phyloP scores from a whole-genome alignment of 495 filamentous ascomycete species.

The Penicillium riverlandense region DNA sequence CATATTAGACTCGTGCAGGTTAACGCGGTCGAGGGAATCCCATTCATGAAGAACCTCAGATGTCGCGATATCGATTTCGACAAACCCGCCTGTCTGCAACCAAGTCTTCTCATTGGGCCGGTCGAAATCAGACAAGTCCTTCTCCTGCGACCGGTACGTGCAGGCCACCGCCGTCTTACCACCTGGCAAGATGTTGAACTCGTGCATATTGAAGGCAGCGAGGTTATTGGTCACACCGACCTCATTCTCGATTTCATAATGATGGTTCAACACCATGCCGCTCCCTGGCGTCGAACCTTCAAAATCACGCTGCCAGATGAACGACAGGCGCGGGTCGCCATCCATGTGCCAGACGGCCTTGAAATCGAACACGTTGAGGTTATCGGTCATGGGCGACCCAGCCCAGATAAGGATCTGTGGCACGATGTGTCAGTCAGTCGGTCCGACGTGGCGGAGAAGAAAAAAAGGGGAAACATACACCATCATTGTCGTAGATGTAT shows the following conservation, averaged over 20 bases:
- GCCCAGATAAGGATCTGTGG: conserved; percentile 33
- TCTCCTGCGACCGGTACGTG: conserved; percentile 36
- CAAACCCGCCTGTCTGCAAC: conserved; percentile 32
- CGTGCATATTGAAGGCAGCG: conserved; percentile 41
- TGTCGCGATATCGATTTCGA: conserved; percentile 41
- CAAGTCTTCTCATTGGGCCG: conserved; percentile 30
- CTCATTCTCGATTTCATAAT: conserved; percentile 28
- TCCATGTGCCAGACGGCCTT: conserved; percentile 29
- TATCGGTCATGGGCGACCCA: conserved; percentile 28
- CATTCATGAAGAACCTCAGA: conserved; percentile 41
- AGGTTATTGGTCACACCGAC: conserved; percentile 33
- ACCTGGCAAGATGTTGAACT: conserved; percentile 38
- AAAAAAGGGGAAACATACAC: conserved; percentile 11
- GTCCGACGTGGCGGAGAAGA: neutral
- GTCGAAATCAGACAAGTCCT: conserved; percentile 39
- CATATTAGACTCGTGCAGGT: conserved; percentile 34
- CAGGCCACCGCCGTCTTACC: conserved; percentile 38
- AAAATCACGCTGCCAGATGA: conserved; percentile 36
- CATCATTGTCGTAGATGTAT: conserved; percentile 36
- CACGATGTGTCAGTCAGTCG: conserved; percentile 1
- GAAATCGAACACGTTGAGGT: conserved; percentile 35
- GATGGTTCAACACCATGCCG: conserved; percentile 27
- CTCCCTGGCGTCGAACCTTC: conserved; percentile 24
- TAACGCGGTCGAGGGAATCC: conserved; percentile 35
- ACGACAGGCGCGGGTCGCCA: conserved; percentile 34